Evolutionary conservation across 1,139 yeast species (phyloP), one percentile per base, ranked within the genome.

Genomic region (Candida albicans): DNA sequence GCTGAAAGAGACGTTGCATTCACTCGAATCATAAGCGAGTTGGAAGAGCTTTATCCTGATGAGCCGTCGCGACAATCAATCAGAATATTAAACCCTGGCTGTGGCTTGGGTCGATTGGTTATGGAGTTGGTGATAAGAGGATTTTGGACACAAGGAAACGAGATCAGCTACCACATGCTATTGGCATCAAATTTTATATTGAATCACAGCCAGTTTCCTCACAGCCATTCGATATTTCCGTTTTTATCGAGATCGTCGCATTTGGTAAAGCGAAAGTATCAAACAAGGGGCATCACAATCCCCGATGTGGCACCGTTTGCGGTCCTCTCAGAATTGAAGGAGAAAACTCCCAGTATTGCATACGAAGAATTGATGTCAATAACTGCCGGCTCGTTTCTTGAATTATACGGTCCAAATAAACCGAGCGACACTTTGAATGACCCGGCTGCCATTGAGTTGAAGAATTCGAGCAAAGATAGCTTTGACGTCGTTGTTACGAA

Each of bases 121-220:
- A 74, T 79, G 44, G 96, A 89, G 40, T 65, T 87, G 41, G 88
- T 87, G 1, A 62, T 60, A 27, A 55, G 72, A 43, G 96, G 96
- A 1, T 87, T 83, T 59, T 65, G 75, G 62, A 79, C 86, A n/a
- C 90, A 87, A 52, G 96, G 96, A 0, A 89, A 88, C 59, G 96
- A 90, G 58, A 79, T 84, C 54, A 83, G 93, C 18, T 84, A 82
- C 55, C 95, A 85, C 56, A 88, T 89, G 96, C 66, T 88, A 3
- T 63, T 86, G 15, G 73, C 83, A 8, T 84, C 95, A 10, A 79
- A 79, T 52, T 83, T 72, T 50, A 62, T 89, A 8, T 61, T 89
- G 25, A 87, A 87, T 56, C 73, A 73, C 45, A 70, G 81, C 26
- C 63, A 61, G 32, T 57, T 61, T 41, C 61, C 66, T 6, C 65